Evolutionary conservation across 2,329 filamentous ascomycete genomes (phyloP), one percentile per base, ranked within the genome.

Genomic region (Coniochaeta ligniaria): DNA sequence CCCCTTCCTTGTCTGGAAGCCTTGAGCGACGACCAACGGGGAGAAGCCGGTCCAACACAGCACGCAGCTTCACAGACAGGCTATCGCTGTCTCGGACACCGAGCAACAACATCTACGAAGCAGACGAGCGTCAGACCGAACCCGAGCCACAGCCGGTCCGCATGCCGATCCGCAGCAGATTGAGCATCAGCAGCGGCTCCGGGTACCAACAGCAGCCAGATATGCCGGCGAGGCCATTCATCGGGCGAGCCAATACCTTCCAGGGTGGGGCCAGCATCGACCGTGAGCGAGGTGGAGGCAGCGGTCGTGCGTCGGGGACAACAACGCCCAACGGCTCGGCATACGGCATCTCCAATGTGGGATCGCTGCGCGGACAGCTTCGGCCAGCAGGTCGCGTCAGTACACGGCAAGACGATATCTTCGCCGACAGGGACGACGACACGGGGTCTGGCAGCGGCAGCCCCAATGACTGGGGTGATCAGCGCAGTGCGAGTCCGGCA

Each of bases 401-500:
- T 45, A 78, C 78, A 0, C 75, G 67, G 57, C 66, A 69, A 35
- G 74, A 78, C 33, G 80, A 83, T 61, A 74, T 79, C 2, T 82
- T 80, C 63, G 75, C 72, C 28, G 77, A 80, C 61, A 71, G 73
- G 8, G 80, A 78, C 56, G 81, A 83, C 63, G 77, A 81, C 60
- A 81, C 77, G 11, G 72, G 72, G 8, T 81, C 79, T 64, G 79
- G 78, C 63, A 79, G 80, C 63, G 79, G 77, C 43, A 83, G 81
- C 38, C 80, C 80, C 0, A 57, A 57, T 11, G 78, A 81, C 59
- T 80, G 77, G 71, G 75, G 73, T 22, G 78, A 81, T 54, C 47
- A 52, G 47, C 78, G 79, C 60, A 80, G 79, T 66, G 74, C 81
- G 60, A 85, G 82, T 65, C 82, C 83, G 0, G 79, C 82, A 2